These are phyloP conservation scores for Leucosporidium scottii DNA, from an alignment of 768 basidiomycete species.

Conservation along the genomic window DNA sequence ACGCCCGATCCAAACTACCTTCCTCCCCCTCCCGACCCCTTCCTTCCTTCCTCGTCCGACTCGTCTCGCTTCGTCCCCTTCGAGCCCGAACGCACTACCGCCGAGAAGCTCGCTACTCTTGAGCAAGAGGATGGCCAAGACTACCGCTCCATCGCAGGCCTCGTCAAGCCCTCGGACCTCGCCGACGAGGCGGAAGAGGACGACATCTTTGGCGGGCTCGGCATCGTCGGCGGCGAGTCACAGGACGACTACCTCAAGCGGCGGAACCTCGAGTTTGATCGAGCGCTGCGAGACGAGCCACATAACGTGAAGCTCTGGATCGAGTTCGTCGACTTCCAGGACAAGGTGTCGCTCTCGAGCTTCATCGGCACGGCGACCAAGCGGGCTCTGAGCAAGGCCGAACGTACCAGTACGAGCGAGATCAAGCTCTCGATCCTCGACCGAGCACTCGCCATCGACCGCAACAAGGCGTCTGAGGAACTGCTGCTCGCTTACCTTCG, in stretches of 20 bases:
- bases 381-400: conserved; percentile 13
- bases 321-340: conserved; percentile 37
- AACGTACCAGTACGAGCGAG: conserved; percentile 33
- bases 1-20: background rate
- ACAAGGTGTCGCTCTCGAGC: conserved; percentile 28
- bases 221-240: conserved; percentile 35
- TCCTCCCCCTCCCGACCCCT: conserved; percentile 4
- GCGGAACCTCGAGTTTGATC: conserved; percentile 36
- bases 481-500: conserved; percentile 42
- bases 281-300: conserved; percentile 35
- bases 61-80: conserved; percentile 18
- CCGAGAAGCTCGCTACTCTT: conserved; percentile 16
- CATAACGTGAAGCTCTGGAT: conserved; percentile 40
- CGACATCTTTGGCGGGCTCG: conserved; percentile 13
- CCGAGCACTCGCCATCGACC: conserved; percentile 37
- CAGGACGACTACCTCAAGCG: conserved; percentile 33
- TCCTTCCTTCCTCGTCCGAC: background rate
- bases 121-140: conserved; percentile 32
- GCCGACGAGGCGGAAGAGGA: conserved; percentile 16
- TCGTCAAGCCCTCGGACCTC: conserved; percentile 22
- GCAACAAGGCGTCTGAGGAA: conserved; percentile 32
- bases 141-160: conserved; percentile 35
- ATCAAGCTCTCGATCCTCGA: conserved; percentile 43
- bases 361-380: conserved; percentile 24
- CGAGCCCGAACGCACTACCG: background rate